Evolutionary conservation across 805 yeast genomes (phyloP).

Genomic region (Candida ovalis): DNA sequence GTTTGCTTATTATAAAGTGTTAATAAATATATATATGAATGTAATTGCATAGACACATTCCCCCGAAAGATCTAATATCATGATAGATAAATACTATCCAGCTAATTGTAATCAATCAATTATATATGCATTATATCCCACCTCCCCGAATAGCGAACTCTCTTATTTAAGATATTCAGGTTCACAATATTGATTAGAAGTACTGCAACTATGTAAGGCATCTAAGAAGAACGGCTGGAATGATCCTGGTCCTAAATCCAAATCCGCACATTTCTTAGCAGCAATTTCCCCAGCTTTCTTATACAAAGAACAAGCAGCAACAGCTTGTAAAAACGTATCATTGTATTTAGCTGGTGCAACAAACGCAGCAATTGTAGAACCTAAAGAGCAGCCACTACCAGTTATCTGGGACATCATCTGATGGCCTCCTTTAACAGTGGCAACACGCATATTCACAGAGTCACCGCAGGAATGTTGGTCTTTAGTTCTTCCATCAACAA

Average conservation of each 20-base stretch:
- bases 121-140: too few relatives aligned
- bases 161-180: background rate
- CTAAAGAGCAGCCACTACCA: constrained; percentile 82
- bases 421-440: constrained; percentile 52
- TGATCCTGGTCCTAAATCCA: constrained; percentile 47
- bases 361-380: constrained; percentile 62
- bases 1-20: too few relatives aligned
- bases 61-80: background rate
- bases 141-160: background rate
- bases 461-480: constrained; percentile 4
- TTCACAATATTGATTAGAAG: background rate
- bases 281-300: constrained; percentile 62
- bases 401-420: constrained; percentile 63
- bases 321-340: constrained; percentile 43
- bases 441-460: constrained; percentile 25
- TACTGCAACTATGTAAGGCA: constrained; percentile 20
- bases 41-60: background rate
- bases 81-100: too few relatives aligned
- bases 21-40: background rate
- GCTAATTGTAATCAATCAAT: too few relatives aligned
- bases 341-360: constrained; percentile 41
- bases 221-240: constrained; percentile 49
- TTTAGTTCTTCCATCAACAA: constrained; percentile 42
- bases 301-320: constrained; percentile 53
- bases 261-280: constrained; percentile 25